Evolutionary conservation across 306 rosid genomes (phyloP).

Genomic region (Mucuna pruriens): DNA sequence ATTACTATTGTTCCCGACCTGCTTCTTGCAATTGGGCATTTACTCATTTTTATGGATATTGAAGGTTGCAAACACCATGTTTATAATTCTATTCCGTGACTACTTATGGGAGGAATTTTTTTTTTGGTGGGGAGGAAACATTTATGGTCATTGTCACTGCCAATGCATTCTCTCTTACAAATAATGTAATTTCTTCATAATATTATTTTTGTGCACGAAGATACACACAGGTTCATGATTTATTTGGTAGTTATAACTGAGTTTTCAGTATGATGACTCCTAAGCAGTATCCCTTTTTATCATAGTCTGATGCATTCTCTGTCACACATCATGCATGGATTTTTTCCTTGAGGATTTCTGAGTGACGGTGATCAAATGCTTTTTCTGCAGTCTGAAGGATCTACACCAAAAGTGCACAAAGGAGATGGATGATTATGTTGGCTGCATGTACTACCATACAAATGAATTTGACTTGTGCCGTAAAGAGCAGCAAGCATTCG

Average conservation of each 20-base stretch:
- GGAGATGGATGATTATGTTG: conserved; percentile 89
- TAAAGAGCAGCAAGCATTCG: conserved; percentile 88
- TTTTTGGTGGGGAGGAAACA: neutral
- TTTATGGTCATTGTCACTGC: neutral
- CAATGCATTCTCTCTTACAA: conserved; percentile 3
- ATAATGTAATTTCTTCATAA: conserved; percentile 8
- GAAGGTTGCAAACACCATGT: neutral
- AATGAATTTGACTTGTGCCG: conserved; percentile 96
- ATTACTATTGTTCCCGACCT: neutral
- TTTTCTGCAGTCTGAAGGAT: conserved; percentile 83
- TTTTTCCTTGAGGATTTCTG: neutral
- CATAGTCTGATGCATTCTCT: conserved; percentile 8
- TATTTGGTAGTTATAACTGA: neutral
- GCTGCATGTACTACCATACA: conserved; percentile 96
- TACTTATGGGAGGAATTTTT: neutral
- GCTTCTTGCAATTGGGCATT: neutral
- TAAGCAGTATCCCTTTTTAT: neutral
- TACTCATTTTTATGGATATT: neutral
- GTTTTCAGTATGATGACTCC: neutral
- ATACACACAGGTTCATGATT: neutral
- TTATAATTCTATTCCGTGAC: neutral
- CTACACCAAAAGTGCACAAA: conserved; percentile 87
- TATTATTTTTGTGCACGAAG: neutral
- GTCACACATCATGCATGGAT: neutral
- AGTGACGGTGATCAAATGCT: conserved; percentile 14